Base-by-base conservation (phyloP, 2,329 filamentous ascomycete genomes). In the Thielaviopsis ethacetica region DNA sequence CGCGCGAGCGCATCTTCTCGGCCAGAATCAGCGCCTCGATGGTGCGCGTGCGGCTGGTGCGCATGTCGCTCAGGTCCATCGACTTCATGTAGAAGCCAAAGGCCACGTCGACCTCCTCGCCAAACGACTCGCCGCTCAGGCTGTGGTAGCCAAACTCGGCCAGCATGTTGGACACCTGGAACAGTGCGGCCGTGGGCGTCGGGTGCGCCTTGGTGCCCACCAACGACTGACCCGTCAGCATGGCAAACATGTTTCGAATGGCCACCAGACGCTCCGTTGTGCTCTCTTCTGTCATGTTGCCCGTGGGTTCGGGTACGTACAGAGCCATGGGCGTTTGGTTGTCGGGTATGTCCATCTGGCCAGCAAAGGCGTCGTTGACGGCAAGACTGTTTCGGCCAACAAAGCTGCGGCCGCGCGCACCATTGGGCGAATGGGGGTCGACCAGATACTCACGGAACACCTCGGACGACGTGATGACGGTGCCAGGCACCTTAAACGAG, bases 1-100 rank as follows among this genome's bases (percentile, higher is more conserved):
- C 78, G 65, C 85, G 81, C 54, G 81, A 95, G 60, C 84, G 84
- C 83, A 97, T 87, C 44, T 81, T 81, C 71, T 98, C 91, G 59
- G 88, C 91, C 12, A 98, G 75, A n/a, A 97, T 79, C 53, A 97
- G 78, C 0, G 85, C 87, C 70, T 97, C 89, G 24, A 97, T 76
- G 0, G 88, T 95, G 76, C 93, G 94, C 67, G 95, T 89, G 26
- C 85, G 80, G 68, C 88, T 95, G 61, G 80, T 74, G 58, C 90
- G 79, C 53, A 95, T 85, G 70, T 97, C 91, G 2, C 82, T 85
- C 34, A 97, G 73, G 21, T 76, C 77, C 62, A 90, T 75, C 68
- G 93, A 85, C 53, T 91, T 84, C 61, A 91, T 81, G 66, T 90
- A 94, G 65, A 80, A 81, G 62, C 82, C 76, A 64, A 91, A 89